Percentiles rank a stretch among this genome's conserved stretches.
These are phyloP conservation scores for Gossypium longicalyx DNA, from an alignment of 345 rosid genomes.

Conservation along the genomic window DNA sequence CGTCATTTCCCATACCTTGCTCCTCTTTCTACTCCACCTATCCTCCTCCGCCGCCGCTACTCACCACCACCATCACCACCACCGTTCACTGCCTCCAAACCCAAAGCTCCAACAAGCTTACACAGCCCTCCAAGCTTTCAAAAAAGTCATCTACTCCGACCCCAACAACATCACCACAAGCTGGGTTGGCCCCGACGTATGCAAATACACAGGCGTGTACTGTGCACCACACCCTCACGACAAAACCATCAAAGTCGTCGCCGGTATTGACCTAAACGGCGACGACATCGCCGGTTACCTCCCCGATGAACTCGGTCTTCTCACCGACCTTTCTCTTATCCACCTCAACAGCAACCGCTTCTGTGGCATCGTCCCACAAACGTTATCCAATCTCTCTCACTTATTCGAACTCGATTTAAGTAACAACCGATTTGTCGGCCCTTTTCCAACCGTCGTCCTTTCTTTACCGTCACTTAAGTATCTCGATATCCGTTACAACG, in stretches of 20 bases:
- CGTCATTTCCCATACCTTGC: constrained; percentile 20
- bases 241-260: constrained; percentile 43
- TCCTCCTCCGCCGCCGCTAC: constrained; percentile 22
- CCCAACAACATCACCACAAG: constrained; percentile 66
- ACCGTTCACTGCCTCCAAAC: constrained; percentile 32
- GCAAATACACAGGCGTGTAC: constrained; percentile 60
- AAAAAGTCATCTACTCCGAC: constrained; percentile 72
- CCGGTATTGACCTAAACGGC: constrained; percentile 69
- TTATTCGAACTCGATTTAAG: constrained; percentile 81
- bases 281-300: constrained; percentile 77
- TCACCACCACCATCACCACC: constrained; percentile 28
- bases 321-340: constrained; percentile 65
- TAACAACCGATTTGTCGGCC: constrained; percentile 83
- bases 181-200: constrained; percentile 75
- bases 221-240: constrained; percentile 49
- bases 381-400: constrained; percentile 58
- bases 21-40: constrained; percentile 30
- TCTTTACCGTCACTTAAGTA: constrained; percentile 51
- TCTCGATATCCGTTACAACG: constrained; percentile 79
- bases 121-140: constrained; percentile 71
- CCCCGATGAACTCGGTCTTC: constrained; percentile 71
- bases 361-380: constrained; percentile 74
- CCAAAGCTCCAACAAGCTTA: constrained; percentile 66
- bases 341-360: constrained; percentile 81
- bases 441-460: constrained; percentile 66